Evolutionary conservation across 2,329 filamentous ascomycete species (phyloP).

Genomic region (Pseudocercospora fijiensis): DNA sequence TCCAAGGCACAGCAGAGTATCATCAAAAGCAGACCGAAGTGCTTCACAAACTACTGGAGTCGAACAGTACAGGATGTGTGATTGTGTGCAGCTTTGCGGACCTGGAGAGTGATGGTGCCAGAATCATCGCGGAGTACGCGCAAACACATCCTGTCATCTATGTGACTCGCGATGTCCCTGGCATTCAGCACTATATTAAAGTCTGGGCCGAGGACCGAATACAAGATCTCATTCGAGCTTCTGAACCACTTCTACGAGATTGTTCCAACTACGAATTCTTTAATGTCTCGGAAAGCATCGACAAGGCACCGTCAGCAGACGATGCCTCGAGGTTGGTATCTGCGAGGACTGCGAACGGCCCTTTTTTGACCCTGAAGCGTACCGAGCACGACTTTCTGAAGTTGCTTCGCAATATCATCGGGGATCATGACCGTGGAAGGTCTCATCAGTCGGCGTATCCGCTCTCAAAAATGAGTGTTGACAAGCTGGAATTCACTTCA

Average conservation of each 20-base stretch:
- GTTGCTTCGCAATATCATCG: constrained; percentile 62
- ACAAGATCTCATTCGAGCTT: constrained; percentile 58
- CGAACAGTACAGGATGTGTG: constrained; percentile 61
- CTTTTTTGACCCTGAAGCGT: constrained; percentile 66
- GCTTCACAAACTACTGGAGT: constrained; percentile 58
- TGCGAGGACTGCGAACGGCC: constrained; percentile 47
- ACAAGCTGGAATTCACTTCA: constrained; percentile 65
- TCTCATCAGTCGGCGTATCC: constrained; percentile 65
- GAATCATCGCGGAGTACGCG: constrained; percentile 61
- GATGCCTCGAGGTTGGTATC: constrained; percentile 20
- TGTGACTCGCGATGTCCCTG: constrained; percentile 63
- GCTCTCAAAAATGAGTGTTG: constrained; percentile 60
- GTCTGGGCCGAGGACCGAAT: constrained; percentile 57
- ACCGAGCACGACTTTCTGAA: constrained; percentile 69
- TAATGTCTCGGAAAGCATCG: constrained; percentile 61
- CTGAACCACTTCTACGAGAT: constrained; percentile 59
- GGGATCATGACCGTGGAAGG: constrained; percentile 52
- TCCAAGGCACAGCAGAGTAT: constrained; percentile 62
- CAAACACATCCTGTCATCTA: constrained; percentile 69
- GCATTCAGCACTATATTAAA: constrained; percentile 62
- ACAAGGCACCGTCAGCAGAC: constrained; percentile 35
- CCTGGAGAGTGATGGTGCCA: constrained; percentile 64
- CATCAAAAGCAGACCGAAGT: constrained; percentile 63
- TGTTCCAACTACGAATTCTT: constrained; percentile 76
- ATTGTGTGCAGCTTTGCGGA: constrained; percentile 70